Conservation (phyloP, 2,329 filamentous ascomycete species). For the Aureobasidium sp. region DNA sequence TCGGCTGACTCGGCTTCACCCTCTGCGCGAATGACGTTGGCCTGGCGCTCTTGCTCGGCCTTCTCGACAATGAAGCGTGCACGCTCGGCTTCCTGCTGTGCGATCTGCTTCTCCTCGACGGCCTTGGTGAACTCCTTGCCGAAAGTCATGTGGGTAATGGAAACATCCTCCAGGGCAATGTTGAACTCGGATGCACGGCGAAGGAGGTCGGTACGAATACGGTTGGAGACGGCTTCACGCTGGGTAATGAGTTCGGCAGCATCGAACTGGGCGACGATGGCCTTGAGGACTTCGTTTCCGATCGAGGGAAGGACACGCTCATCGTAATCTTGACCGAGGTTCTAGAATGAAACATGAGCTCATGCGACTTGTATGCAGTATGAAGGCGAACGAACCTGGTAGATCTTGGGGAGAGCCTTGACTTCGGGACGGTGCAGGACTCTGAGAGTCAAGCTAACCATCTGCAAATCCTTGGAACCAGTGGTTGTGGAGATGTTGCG, state of each 20-base stretch:
- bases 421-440: conserved; percentile 94
- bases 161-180: conserved; percentile 96
- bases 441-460: conserved; percentile 96
- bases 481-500: conserved; percentile 97
- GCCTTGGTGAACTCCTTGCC: conserved; percentile 98
- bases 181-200: conserved; percentile 96
- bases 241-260: conserved; percentile 76
- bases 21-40: conserved; percentile 96
- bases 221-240: conserved; percentile 90
- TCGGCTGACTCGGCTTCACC: conserved; percentile 96
- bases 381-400: conserved; percentile 62
- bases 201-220: conserved; percentile 85
- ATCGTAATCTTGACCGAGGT: conserved; percentile 96
- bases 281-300: conserved; percentile 48
- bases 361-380: background rate
- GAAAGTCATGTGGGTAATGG: conserved; percentile 99
- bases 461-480: conserved; percentile 97
- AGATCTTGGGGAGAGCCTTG: conserved; percentile 88
- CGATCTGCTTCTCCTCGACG: conserved; percentile 99
- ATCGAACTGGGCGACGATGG: conserved; percentile 46
- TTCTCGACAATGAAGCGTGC: conserved; percentile 98
- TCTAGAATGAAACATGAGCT: conserved; percentile 43
- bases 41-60: conserved; percentile 97
- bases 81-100: conserved; percentile 95
- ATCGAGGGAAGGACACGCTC: conserved; percentile 50